Conservation (phyloP, 441 rosid species). For the Euphorbia celastroides region DNA sequence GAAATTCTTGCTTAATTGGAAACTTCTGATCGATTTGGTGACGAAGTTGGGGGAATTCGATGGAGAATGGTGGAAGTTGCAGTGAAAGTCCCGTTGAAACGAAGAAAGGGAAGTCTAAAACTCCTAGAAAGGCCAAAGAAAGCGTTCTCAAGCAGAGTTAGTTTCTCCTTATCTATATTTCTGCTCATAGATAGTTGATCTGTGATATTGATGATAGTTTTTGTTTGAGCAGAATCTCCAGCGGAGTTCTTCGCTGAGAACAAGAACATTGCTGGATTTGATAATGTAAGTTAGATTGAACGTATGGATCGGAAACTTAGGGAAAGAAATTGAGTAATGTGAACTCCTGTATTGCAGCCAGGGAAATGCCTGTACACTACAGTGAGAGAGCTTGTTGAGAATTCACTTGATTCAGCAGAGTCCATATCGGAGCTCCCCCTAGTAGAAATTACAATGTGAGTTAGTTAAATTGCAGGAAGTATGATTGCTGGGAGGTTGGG, state of each 20-base stretch:
- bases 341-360: constrained; percentile 42
- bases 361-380: constrained; percentile 90
- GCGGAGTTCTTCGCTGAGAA: constrained; percentile 99
- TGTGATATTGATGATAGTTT: neutral
- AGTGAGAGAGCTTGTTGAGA: constrained; percentile 92
- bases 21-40: neutral
- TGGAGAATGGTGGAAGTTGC: constrained; percentile 33
- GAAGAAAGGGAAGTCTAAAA: constrained; percentile 62
- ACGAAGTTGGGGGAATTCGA: neutral
- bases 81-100: constrained; percentile 38
- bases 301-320: too few relatives aligned
- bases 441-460: constrained; percentile 79
- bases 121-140: constrained; percentile 53
- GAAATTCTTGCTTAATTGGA: neutral
- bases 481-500: neutral
- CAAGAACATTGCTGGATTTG: constrained; percentile 97
- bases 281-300: constrained; percentile 49
- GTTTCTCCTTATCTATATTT: constrained; percentile 10
- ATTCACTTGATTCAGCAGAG: constrained; percentile 93
- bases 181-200: neutral
- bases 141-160: constrained; percentile 88
- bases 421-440: constrained; percentile 90
- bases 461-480: neutral
- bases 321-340: neutral
- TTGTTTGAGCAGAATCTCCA: constrained; percentile 70